phyloP scores from a whole-genome alignment of 2,329 filamentous ascomycete genomes.

The Trichoderma atrobrunneum region DNA sequence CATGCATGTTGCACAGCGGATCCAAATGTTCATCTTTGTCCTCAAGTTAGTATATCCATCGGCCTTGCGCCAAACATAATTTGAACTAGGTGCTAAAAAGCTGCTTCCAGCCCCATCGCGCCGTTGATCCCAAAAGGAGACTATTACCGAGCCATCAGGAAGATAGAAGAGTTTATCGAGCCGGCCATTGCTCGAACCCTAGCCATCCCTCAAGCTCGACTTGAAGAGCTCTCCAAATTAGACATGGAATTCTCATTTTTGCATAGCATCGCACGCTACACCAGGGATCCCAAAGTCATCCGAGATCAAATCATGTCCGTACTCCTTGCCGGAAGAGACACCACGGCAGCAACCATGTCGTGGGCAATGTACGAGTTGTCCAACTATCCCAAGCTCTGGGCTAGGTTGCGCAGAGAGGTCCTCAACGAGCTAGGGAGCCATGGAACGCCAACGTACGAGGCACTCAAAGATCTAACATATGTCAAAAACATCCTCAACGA shows the following conservation, averaged over 20 bases:
- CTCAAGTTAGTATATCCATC: conserved; percentile 31
- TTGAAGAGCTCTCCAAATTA: conserved; percentile 65
- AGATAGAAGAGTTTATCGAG: conserved; percentile 66
- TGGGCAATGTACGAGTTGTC: conserved; percentile 82
- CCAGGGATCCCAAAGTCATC: conserved; percentile 59
- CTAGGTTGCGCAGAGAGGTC: conserved; percentile 71
- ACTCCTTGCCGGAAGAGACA: conserved; percentile 79
- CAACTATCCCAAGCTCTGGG: conserved; percentile 62
- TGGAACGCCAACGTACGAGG: conserved; percentile 66
- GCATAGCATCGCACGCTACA: conserved; percentile 71
- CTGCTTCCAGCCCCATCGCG: conserved; percentile 52
- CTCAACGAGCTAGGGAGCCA: conserved; percentile 60
- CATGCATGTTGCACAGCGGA: conserved; percentile 66
- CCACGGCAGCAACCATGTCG: conserved; percentile 75
- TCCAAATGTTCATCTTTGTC: conserved; percentile 61
- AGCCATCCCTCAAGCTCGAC: conserved; percentile 59
- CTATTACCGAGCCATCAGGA: conserved; percentile 61
- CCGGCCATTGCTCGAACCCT: conserved; percentile 67
- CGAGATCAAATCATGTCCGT: conserved; percentile 76
- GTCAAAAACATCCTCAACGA: conserved; percentile 72
- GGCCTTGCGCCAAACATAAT: not conserved
- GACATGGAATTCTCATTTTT: conserved; percentile 71
- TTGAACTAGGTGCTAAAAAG: not conserved
- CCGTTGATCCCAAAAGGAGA: conserved; percentile 54
- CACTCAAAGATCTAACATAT: conserved; percentile 86